These are phyloP conservation scores for Dichomitus squalens DNA, from an alignment of 1,284 basidiomycete species.

Conservation along the genomic window DNA sequence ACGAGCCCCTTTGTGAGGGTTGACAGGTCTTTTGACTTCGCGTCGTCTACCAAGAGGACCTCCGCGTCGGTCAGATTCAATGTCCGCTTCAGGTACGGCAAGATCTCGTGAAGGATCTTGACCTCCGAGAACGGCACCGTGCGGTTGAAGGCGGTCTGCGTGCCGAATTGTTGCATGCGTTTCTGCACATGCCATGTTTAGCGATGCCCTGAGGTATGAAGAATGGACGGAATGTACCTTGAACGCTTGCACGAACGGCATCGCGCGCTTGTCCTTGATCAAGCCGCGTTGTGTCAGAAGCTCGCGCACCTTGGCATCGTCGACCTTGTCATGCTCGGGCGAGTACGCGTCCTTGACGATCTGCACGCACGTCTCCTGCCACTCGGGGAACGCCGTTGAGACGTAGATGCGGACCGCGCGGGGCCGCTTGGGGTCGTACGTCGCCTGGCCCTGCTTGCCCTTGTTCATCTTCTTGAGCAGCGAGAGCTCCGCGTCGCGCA, in stretches of 20 bases:
- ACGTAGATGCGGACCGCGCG: slow-evolving; percentile 91
- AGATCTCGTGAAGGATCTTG: slow-evolving; percentile 71
- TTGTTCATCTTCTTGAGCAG: slow-evolving; percentile 79
- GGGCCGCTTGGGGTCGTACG: slow-evolving; percentile 82
- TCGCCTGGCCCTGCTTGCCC: slow-evolving; percentile 54
- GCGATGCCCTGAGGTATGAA: not conserved
- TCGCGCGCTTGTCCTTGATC: slow-evolving; percentile 94
- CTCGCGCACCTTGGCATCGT: slow-evolving; percentile 82
- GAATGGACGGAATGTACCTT: slow-evolving; percentile 60
- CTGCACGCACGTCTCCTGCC: slow-evolving; percentile 88
- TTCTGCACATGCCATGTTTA: slow-evolving; percentile 50
- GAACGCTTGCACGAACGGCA: slow-evolving; percentile 94
- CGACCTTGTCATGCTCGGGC: slow-evolving; percentile 64
- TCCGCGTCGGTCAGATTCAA: slow-evolving; percentile 77
- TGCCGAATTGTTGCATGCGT: slow-evolving; percentile 82
- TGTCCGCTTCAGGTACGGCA: slow-evolving; percentile 86
- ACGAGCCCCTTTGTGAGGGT: slow-evolving; percentile 72
- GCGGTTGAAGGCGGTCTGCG: slow-evolving; percentile 85
- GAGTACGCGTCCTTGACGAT: slow-evolving; percentile 75
- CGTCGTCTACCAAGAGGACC: slow-evolving; percentile 74
- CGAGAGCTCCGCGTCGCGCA: slow-evolving; percentile 86
- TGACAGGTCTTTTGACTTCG: slow-evolving; percentile 46
- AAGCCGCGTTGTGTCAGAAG: slow-evolving; percentile 75
- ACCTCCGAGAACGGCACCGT: slow-evolving; percentile 86
- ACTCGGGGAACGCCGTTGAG: slow-evolving; percentile 89